These are phyloP conservation scores for Aureobasidium sp. DNA, from an alignment of 2,329 filamentous ascomycete species.

Conservation along the genomic window DNA sequence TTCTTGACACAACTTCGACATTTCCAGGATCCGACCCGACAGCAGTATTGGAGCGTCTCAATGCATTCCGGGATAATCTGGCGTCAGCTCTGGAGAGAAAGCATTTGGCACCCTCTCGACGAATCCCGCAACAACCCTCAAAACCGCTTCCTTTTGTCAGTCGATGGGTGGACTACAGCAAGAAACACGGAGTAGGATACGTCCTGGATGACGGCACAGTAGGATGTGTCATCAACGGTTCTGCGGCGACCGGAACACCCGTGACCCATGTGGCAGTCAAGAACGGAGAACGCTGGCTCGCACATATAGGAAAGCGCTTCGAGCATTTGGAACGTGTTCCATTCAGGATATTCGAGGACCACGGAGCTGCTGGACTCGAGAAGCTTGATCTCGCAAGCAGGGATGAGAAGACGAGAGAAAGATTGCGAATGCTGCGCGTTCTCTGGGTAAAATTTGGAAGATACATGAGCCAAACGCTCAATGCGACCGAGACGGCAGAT, in stretches of 20 bases:
- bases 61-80: slow-evolving; percentile 41
- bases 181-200: slow-evolving; percentile 78
- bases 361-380: slow-evolving; percentile 55
- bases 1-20: slow-evolving; percentile 20
- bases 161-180: slow-evolving; percentile 85
- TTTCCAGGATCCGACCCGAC: slow-evolving; percentile 37
- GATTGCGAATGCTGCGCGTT: slow-evolving; percentile 51
- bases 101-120: slow-evolving; percentile 33
- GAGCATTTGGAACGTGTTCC: slow-evolving; percentile 46
- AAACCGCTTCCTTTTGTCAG: slow-evolving; percentile 49
- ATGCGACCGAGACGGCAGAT: slow-evolving; percentile 41
- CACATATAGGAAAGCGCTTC: slow-evolving; percentile 46
- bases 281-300: slow-evolving; percentile 62
- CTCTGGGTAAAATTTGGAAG: slow-evolving; percentile 63
- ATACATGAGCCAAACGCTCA: slow-evolving; percentile 52
- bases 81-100: slow-evolving; percentile 37
- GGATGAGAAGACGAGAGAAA: slow-evolving; percentile 40
- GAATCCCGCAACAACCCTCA: slow-evolving; percentile 16
- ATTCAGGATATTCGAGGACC: slow-evolving; percentile 68
- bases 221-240: slow-evolving; percentile 55
- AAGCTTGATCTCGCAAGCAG: slow-evolving; percentile 13
- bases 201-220: slow-evolving; percentile 76
- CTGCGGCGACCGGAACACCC: slow-evolving; percentile 42
- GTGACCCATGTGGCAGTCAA: slow-evolving; percentile 66
- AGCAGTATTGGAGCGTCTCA: slow-evolving; percentile 39